Percentiles rank a stretch among this genome's conserved stretches.
Conservation (phyloP, 2,329 filamentous ascomycete species). For the Cordyceps tenuipes region DNA sequence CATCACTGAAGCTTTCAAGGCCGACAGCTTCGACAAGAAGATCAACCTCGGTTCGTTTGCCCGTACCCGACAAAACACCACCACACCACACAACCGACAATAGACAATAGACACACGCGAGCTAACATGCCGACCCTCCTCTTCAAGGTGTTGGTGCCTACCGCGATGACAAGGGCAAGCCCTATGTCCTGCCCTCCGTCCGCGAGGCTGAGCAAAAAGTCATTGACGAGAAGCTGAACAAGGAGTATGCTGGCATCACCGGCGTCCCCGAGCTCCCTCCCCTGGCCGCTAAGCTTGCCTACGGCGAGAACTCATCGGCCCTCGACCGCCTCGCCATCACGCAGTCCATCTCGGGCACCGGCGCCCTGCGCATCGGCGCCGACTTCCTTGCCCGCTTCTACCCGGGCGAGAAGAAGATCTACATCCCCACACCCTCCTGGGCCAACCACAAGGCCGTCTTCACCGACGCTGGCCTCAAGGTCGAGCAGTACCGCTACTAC, state of each 20-base stretch:
- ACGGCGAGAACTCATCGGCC: constrained; percentile 70
- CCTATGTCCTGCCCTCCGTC: constrained; percentile 93
- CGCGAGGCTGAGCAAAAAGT: constrained; percentile 82
- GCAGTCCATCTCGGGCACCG: constrained; percentile 96
- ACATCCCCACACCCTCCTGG: constrained; percentile 94
- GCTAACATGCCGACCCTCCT: background rate
- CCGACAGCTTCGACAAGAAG: constrained; percentile 86
- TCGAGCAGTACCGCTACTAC: constrained; percentile 97
- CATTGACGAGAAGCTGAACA: constrained; percentile 70
- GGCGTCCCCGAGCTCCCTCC: constrained; percentile 91
- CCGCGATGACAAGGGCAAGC: constrained; percentile 96
- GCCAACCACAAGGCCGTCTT: constrained; percentile 98
- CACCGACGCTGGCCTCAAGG: constrained; percentile 81
- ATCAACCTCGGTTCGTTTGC: constrained; percentile 76
- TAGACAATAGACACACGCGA: background rate
- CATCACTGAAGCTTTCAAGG: constrained; percentile 98
- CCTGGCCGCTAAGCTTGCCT: constrained; percentile 83
- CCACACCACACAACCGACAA: constrained; percentile 1
- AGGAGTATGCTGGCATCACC: constrained; percentile 97
- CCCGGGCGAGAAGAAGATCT: constrained; percentile 87
- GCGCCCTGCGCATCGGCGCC: constrained; percentile 87
- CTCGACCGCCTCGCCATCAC: constrained; percentile 81
- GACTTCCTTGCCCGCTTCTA: constrained; percentile 90
- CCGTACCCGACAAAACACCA: constrained; percentile 10
- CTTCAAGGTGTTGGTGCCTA: constrained; percentile 88